Conservation (phyloP, 78 protist genomes). For the Dictyostelium brefeldianum region DNA sequence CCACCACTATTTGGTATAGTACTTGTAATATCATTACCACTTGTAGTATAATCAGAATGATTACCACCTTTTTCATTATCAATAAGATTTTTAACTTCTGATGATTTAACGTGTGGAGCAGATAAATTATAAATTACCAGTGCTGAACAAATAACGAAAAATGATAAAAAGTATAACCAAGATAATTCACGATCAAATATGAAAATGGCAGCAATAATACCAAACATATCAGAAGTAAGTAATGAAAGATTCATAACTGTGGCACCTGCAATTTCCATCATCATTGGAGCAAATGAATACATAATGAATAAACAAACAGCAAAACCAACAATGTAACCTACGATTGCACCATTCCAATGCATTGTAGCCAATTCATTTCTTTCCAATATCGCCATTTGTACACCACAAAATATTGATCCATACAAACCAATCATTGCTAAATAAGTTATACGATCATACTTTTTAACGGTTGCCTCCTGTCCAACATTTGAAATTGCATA, state of each 20-base stretch:
- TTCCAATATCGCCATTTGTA: constrained; percentile 79
- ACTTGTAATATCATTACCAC: background rate
- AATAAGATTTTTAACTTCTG: constrained; percentile 23
- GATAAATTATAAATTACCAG: constrained; percentile 82
- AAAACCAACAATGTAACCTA: constrained; percentile 75
- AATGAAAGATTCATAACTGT: constrained; percentile 91
- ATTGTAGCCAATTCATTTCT: constrained; percentile 42
- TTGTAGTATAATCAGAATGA: background rate
- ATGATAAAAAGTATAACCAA: constrained; percentile 76
- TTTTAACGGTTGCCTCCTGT: constrained; percentile 86
- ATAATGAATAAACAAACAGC: constrained; percentile 81
- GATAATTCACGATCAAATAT: constrained; percentile 62
- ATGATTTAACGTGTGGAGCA: constrained; percentile 44
- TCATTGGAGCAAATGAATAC: constrained; percentile 84
- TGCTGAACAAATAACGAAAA: constrained; percentile 49
- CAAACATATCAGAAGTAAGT: constrained; percentile 90
- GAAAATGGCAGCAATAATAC: constrained; percentile 77
- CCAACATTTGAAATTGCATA: constrained; percentile 90
- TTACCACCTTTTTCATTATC: background rate
- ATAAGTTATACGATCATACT: constrained; percentile 61
- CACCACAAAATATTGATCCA: constrained; percentile 68
- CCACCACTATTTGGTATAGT: background rate
- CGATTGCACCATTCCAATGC: constrained; percentile 61
- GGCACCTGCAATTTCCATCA: constrained; percentile 81
- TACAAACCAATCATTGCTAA: constrained; percentile 83